Evolutionary conservation across 164 flowering plant species (phyloP), one percentile per base, ranked within the genome.

Genomic region (Sedum album): DNA sequence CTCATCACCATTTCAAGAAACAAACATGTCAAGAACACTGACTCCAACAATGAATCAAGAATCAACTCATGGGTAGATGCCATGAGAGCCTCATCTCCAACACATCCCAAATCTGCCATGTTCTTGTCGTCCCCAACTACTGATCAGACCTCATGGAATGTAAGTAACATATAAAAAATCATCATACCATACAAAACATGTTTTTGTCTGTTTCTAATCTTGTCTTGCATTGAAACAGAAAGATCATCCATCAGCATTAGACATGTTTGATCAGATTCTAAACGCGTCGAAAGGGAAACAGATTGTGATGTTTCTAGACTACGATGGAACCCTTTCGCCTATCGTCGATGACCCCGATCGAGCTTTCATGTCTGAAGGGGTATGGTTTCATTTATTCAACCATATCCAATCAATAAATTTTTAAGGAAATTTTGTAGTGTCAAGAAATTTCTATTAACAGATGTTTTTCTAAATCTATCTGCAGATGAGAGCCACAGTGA

Each of bases 311-410:
- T 92, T 92, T 51, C 64, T 92, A 17, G 98, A 92, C 68, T 92
- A 92, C 35, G 98, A 92, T 33, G 96, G 96, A 8, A 92, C 97
- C 0, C 87, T 92, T 5, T 89, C 96, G 0, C 97, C 95, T 0
- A 91, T 91, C 6, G 97, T 91, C 0, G 90, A 84, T 0, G 89
- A 91, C 76, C 93, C 97, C 3, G 96, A 91, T 73, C 85, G 79
- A 18, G 97, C 97, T 70, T 86, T 87, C 84, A 91, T 91, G 91
- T 84, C 93, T 31, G 73, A 76, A 0, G 72, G 81, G 74, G 93
- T 86, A 33, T 67, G 77, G 73, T 5, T 18, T 53, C 30, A 23
- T 21, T 23, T 23, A n/a, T 20, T 21, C 2, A n/a, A 51, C 21
- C 14, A 9, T 21, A 42, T 42, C 48, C 48, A 42, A 14, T 42